Evolutionary conservation across 2,329 filamentous ascomycete species (phyloP).

Genomic region (Reticulascus tulasneorum): DNA sequence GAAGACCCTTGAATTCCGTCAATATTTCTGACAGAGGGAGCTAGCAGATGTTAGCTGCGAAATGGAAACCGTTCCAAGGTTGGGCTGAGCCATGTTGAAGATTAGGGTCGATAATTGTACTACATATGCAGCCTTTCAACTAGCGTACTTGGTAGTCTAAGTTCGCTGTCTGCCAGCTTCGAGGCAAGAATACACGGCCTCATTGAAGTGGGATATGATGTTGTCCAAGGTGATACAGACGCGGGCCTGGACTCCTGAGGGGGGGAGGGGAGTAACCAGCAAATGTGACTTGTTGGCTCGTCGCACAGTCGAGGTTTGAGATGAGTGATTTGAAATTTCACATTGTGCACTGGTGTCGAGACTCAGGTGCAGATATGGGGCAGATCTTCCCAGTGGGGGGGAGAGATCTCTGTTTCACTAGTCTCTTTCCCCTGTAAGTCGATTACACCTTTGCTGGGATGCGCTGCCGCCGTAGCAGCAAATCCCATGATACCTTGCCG

Average conservation of each 20-base stretch:
- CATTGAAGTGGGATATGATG: not conserved
- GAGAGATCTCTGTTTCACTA: too few relatives aligned
- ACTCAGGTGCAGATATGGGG: too few relatives aligned
- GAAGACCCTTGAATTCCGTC: slow-evolving; percentile 12
- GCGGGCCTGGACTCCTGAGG: slow-evolving; percentile 2
- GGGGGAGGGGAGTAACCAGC: not conserved
- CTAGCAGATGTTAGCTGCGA: slow-evolving; percentile 1
- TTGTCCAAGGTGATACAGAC: slow-evolving; percentile 5
- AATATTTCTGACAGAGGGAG: slow-evolving; percentile 7
- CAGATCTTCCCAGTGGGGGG: too few relatives aligned
- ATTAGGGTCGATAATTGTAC: slow-evolving; percentile 1
- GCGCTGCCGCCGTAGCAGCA: too few relatives aligned
- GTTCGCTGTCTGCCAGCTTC: not conserved
- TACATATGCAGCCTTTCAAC: not conserved
- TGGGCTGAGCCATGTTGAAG: not conserved
- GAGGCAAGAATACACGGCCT: slow-evolving; percentile 10
- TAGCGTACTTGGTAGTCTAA: slow-evolving; percentile 1
- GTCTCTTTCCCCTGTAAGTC: too few relatives aligned
- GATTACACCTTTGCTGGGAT: too few relatives aligned
- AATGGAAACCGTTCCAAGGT: not conserved
- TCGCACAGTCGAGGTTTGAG: slow-evolving; percentile 3
- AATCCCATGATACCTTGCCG: too few relatives aligned
- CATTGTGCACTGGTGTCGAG: too few relatives aligned
- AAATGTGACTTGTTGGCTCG: slow-evolving; percentile 1
- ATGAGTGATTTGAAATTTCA: too few relatives aligned